Evolutionary conservation across 345 rosid species (phyloP).

Genomic region (Luvunga scandens): DNA sequence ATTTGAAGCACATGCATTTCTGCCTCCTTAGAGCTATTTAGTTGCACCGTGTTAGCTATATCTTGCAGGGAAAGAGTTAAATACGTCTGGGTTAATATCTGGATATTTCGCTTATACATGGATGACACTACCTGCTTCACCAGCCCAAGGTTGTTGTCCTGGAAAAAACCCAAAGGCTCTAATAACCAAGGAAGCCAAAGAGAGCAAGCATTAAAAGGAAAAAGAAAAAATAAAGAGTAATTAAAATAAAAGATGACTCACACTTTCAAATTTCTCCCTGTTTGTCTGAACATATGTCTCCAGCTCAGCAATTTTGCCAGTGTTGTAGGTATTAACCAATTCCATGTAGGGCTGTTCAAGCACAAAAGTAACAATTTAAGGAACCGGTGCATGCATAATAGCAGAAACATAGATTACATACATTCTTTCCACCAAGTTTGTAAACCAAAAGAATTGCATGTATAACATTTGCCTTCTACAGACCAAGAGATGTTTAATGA

Average conservation of each 20-base stretch:
- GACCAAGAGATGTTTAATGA: not conserved
- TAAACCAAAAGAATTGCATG: not conserved
- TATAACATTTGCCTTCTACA: not conserved
- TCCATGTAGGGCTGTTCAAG: constrained; percentile 66
- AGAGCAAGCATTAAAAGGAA: not conserved
- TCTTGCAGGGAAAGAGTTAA: constrained; percentile 96
- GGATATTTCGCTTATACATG: constrained; percentile 90
- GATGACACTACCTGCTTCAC: constrained; percentile 93
- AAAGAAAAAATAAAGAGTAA: not conserved
- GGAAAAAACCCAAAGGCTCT: constrained; percentile 25
- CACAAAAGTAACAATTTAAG: constrained; percentile 11
- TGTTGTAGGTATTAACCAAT: constrained; percentile 58
- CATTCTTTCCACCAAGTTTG: not conserved
- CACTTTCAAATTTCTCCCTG: constrained; percentile 61
- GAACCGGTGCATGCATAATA: not conserved
- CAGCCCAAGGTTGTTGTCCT: constrained; percentile 95
- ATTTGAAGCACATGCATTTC: constrained; percentile 99
- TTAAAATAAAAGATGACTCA: constrained; percentile 29
- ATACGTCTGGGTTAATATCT: constrained; percentile 92
- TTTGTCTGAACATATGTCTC: constrained; percentile 52
- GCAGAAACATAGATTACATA: not conserved
- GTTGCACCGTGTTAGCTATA: constrained; percentile 79
- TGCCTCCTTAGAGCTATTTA: constrained; percentile 79
- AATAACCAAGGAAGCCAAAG: constrained; percentile 1
- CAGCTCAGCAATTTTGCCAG: constrained; percentile 61